These are phyloP conservation scores for Phlyctochytrium bullatum DNA, from an alignment of 192 early-diverging fungal genomes.

Conservation along the genomic window DNA sequence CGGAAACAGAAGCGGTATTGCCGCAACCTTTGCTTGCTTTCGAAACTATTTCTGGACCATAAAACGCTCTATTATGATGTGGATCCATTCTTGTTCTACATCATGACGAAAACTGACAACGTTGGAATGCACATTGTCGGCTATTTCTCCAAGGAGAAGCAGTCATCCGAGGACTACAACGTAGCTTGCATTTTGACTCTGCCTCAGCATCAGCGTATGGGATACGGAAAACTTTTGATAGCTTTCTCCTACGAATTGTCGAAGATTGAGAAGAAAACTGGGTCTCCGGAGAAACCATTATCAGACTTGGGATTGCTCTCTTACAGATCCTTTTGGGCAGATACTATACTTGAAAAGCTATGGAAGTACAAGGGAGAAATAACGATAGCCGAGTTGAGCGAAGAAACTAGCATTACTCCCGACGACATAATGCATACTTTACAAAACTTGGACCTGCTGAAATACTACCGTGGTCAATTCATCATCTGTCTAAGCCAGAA, in stretches of 20 bases:
- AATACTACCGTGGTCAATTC: constrained; percentile 87
- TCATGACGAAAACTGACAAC: constrained; percentile 86
- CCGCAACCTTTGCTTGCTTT: constrained; percentile 92
- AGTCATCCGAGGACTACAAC: constrained; percentile 94
- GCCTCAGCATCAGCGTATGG: constrained; percentile 94
- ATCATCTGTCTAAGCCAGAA: constrained; percentile 86
- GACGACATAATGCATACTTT: constrained; percentile 92
- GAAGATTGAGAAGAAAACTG: constrained; percentile 87
- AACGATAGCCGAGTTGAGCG: constrained; percentile 85
- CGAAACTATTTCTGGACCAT: constrained; percentile 98
- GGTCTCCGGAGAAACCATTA: constrained; percentile 96
- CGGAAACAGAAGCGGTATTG: constrained; percentile 89
- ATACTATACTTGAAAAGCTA: constrained; percentile 78
- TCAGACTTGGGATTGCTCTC: constrained; percentile 94
- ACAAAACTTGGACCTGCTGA: constrained; percentile 82
- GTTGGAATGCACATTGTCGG: constrained; percentile 89
- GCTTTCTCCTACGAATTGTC: constrained; percentile 97
- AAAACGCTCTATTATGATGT: constrained; percentile 99
- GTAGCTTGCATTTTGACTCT: constrained; percentile 97
- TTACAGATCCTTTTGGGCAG: constrained; percentile 96
- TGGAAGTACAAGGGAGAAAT: constrained; percentile 72
- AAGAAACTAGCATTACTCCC: constrained; percentile 78
- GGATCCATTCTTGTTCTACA: constrained; percentile 97
- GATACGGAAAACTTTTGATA: constrained; percentile 92
- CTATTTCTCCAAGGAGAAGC: constrained; percentile 99